phyloP scores from a whole-genome alignment of 345 rosid species.

The Crucihimalaya himalaica region DNA sequence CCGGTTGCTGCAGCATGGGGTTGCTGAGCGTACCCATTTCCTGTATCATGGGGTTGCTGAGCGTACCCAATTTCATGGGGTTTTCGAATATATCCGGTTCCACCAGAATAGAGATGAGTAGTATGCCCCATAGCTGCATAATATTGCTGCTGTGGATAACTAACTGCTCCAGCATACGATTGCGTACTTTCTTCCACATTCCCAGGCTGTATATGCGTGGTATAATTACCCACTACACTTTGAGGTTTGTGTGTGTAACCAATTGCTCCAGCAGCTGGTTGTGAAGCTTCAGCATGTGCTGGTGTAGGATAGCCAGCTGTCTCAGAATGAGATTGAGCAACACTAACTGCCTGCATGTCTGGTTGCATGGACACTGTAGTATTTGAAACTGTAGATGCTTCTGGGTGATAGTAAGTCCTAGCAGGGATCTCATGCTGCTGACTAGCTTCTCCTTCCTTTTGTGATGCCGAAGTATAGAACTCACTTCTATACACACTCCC shows the following conservation, averaged over 20 bases:
- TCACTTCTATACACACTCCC: conserved; percentile 32
- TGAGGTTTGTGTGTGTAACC: conserved; percentile 32
- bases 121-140: conserved; percentile 22
- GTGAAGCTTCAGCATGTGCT: conserved; percentile 22
- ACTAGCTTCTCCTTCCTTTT: conserved; percentile 37
- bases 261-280: conserved; percentile 33
- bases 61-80: conserved; percentile 8
- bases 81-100: conserved; percentile 20
- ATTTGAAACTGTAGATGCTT: conserved; percentile 18
- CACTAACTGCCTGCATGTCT: conserved; percentile 22
- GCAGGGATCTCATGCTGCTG: conserved; percentile 34
- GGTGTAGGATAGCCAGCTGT: conserved; percentile 24
- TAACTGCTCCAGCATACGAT: conserved; percentile 31
- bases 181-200: conserved; percentile 29
- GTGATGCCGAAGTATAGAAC: conserved; percentile 28
- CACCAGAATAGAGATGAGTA: conserved; percentile 31
- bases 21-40: conserved; percentile 22
- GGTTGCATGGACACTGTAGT: conserved; percentile 20
- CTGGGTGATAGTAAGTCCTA: conserved; percentile 23
- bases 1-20: not conserved
- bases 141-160: conserved; percentile 34
- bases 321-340: conserved; percentile 17
- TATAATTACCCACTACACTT: not conserved
- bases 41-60: conserved; percentile 17
- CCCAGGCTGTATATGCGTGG: conserved; percentile 31